Percentiles rank a stretch among this genome's conserved stretches.
Conservation (phyloP, 2,329 filamentous ascomycete species). For the Colletotrichum sp. region DNA sequence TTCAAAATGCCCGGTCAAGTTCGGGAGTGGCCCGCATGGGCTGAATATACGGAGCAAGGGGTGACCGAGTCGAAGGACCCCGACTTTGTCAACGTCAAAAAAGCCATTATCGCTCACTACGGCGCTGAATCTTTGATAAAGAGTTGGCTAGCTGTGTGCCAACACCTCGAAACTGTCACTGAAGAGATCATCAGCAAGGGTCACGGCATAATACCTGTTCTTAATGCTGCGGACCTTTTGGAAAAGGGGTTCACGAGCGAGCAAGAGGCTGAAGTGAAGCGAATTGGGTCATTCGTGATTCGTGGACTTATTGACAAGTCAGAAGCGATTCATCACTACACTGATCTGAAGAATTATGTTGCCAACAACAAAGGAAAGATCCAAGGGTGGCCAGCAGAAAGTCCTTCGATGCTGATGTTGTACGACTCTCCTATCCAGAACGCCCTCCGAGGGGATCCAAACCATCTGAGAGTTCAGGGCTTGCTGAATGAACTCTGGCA, state of each 20-base stretch:
- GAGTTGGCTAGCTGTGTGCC: constrained; percentile 44
- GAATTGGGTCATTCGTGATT: constrained; percentile 27
- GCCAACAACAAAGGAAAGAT: constrained; percentile 35
- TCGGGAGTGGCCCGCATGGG: constrained; percentile 28
- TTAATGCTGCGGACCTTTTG: constrained; percentile 33
- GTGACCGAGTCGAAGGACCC: constrained; percentile 18
- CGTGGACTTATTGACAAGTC: constrained; percentile 24
- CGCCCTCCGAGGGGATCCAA: constrained; percentile 39
- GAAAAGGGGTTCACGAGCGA: constrained; percentile 22
- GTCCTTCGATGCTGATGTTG: constrained; percentile 42
- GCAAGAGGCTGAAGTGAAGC: constrained; percentile 31
- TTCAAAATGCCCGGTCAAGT: constrained; percentile 23
- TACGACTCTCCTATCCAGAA: constrained; percentile 44
- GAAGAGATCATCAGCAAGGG: constrained; percentile 38
- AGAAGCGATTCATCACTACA: constrained; percentile 29
- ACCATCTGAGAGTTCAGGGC: constrained; percentile 39
- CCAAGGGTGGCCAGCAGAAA: constrained; percentile 38
- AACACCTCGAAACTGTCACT: constrained; percentile 37
- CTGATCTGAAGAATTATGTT: constrained; percentile 36
- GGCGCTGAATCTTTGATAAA: constrained; percentile 36
- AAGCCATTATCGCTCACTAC: constrained; percentile 38
- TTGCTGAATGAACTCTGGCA: constrained; percentile 44
- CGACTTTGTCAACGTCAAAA: constrained; percentile 34
- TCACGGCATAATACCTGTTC: constrained; percentile 35
- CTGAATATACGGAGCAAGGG: constrained; percentile 22